These are phyloP conservation scores for Lithospermum erythrorhizon DNA, from an alignment of 257 asterid species.

Conservation along the genomic window DNA sequence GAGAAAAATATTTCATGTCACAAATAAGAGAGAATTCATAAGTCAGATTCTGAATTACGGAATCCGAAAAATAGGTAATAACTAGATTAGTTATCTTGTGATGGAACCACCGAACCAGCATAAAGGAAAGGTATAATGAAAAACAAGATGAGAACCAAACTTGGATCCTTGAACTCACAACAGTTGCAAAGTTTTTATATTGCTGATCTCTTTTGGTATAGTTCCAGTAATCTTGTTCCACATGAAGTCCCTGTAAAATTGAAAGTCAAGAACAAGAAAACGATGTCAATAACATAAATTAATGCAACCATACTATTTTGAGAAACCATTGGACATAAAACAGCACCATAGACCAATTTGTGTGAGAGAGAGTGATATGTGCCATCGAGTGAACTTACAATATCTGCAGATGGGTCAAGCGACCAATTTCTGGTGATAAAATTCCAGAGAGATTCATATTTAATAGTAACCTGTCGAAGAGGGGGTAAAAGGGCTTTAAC, in stretches of 20 bases:
- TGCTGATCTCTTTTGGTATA: conserved; percentile 95
- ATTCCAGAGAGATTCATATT: conserved; percentile 55
- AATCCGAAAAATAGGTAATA: no score
- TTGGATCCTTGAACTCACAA: conserved; percentile 45
- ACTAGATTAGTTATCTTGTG: background rate
- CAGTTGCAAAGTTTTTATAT: conserved; percentile 44
- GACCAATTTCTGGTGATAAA: conserved; percentile 78
- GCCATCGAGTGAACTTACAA: conserved; percentile 38
- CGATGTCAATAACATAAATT: background rate
- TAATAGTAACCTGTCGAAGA: conserved; percentile 42
- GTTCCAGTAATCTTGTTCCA: conserved; percentile 76
- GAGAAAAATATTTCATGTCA: background rate
- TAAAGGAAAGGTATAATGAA: background rate
- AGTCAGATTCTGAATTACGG: background rate
- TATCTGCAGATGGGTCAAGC: conserved; percentile 54
- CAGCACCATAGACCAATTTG: background rate
- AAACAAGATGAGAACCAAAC: conserved; percentile 2
- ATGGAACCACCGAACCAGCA: background rate
- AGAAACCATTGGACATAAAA: background rate
- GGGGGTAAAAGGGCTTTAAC: background rate
- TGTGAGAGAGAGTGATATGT: conserved; percentile 7
- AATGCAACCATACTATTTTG: background rate
- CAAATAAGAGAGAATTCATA: background rate
- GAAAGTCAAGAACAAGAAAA: background rate
- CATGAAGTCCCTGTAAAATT: conserved; percentile 69